Conservation (phyloP, 2,329 filamentous ascomycete genomes). For the Tolypocladium tropicale region DNA sequence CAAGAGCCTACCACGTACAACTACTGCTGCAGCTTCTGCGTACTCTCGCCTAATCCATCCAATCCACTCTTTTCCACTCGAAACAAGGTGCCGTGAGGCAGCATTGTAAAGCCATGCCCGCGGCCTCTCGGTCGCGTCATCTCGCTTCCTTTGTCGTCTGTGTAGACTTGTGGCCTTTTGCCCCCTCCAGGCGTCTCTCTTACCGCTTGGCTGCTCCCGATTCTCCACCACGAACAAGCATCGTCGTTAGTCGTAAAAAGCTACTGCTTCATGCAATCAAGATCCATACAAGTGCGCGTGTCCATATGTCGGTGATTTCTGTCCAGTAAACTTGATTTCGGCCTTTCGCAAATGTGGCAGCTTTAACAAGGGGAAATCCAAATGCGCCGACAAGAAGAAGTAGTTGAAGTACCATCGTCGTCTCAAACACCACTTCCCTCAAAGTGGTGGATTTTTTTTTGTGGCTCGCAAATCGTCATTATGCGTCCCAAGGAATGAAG, state of each 20-base stretch:
- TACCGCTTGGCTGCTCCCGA: background rate
- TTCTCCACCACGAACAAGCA: background rate
- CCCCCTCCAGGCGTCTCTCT: conserved; percentile 1
- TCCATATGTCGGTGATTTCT: background rate
- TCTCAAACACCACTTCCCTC: background rate
- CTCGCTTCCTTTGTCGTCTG: conserved; percentile 6
- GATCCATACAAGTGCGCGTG: background rate
- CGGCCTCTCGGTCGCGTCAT: background rate
- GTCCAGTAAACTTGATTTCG: background rate
- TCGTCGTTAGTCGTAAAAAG: conserved; percentile 8
- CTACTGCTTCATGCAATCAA: background rate
- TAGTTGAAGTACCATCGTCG: background rate
- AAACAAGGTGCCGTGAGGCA: conserved; percentile 38
- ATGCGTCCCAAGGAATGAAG: background rate
- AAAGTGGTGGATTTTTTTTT: background rate
- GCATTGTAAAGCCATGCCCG: conserved; percentile 25
- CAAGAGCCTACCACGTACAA: background rate
- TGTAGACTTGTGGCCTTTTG: background rate
- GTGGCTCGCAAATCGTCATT: background rate
- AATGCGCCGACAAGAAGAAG: conserved; percentile 1
- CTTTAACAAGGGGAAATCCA: background rate
- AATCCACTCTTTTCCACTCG: conserved; percentile 2
- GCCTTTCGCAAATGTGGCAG: background rate
- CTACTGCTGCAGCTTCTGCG: background rate
- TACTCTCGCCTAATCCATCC: background rate